Evolutionary conservation across 2,329 filamentous ascomycete genomes (phyloP).

Genomic region (Falciphora oryzae): DNA sequence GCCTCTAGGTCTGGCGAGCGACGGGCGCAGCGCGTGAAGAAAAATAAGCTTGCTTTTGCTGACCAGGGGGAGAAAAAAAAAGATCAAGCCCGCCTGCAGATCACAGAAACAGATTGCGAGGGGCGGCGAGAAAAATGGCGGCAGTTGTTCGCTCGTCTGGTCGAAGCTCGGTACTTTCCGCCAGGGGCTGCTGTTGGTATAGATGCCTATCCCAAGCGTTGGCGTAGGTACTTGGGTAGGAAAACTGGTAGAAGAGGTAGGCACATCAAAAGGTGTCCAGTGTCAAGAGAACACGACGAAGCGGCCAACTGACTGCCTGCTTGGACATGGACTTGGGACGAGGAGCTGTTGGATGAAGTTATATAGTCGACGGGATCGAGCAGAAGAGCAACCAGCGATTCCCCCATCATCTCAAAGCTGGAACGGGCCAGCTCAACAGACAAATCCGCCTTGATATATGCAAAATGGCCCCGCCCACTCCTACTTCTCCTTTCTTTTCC

Average conservation of each 20-base stretch:
- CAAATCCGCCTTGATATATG: background rate
- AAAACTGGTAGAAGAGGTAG: background rate
- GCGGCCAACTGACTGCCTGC: too few species aligned
- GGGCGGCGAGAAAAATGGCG: background rate
- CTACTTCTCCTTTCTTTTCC: background rate
- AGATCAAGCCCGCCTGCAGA: background rate
- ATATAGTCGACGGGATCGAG: background rate
- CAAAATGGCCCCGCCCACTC: background rate
- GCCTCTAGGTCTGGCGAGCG: background rate
- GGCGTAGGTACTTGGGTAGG: background rate
- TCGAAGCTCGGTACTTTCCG: background rate
- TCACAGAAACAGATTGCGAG: background rate
- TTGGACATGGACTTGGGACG: background rate
- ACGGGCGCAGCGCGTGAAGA: background rate
- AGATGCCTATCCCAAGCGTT: too few species aligned
- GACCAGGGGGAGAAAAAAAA: background rate
- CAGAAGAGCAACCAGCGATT: too few species aligned
- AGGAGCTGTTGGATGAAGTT: background rate
- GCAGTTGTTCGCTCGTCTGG: background rate
- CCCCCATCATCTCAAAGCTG: too few species aligned
- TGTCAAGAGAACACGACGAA: background rate
- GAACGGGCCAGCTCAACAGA: background rate
- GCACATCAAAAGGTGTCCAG: too few species aligned
- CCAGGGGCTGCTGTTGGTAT: background rate
- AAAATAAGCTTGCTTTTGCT: background rate